Base-by-base conservation (phyloP, 108 stramenopile genomes). In the Fragilariopsis cylindrus region DNA sequence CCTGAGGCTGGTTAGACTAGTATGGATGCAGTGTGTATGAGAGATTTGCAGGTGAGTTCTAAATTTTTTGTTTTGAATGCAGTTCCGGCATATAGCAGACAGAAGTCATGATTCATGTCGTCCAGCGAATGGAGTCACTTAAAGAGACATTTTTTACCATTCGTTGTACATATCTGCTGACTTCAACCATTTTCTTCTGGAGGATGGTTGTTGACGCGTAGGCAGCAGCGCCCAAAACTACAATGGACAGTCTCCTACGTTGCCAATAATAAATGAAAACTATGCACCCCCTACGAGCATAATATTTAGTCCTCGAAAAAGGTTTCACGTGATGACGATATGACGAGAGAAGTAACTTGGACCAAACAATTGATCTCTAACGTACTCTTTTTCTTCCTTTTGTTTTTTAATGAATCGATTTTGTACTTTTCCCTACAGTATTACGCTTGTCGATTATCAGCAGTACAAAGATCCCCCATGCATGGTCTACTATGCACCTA, bases 291-390 rank as follows among this genome's bases (percentile, higher is more conserved):
- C 7, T 18, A 6, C 41, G 8, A 18, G 56, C 53, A 70, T 47
- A 18, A 56, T 48, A 55, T 58, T 41, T 45, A 48, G 79, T 69
- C 70, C 79, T 49, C 48, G 71, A 74, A 88, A 86, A 83, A 88
- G 88, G 88, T 89, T 89, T 89, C 88, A 80, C 88, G 77, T 81
- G 82, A 87, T 86, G 86, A 77, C 76, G 86, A 87, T 89, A 86
- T 87, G 84, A 60, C 75, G 86, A 79, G 88, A 87, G 88, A 89
- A 89, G 88, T 89, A 82, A 86, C 88, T 78, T 81, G 73, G 84
- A 75, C 84, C 86, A 77, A 43, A 89, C 86, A 89, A 50, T 60
- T 58, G 16, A 40, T 50, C 3, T 57, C 16, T 9, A 52, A 52
- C 50, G 12, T 52, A 52, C 50, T 52, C 9, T 52, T 13, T 52